These are phyloP conservation scores for Neocatenulostroma microsporum DNA, from an alignment of 2,329 filamentous ascomycete species.

Conservation along the genomic window DNA sequence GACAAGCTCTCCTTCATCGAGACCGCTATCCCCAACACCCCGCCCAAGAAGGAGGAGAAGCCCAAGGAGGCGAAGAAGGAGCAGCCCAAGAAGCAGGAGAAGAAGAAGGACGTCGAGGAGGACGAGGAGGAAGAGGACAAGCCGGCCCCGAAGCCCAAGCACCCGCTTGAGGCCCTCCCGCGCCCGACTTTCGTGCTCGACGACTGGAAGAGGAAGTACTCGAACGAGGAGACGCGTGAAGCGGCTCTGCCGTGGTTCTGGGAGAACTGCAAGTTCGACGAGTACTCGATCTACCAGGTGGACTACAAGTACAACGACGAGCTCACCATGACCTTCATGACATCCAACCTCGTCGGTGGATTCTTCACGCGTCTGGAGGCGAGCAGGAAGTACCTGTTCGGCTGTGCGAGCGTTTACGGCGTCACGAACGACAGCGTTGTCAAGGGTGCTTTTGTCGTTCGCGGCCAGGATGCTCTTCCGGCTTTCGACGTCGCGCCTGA, in stretches of 20 bases:
- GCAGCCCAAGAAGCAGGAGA: slow-evolving; percentile 59
- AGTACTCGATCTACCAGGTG: slow-evolving; percentile 91
- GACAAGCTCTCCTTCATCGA: slow-evolving; percentile 72
- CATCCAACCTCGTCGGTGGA: slow-evolving; percentile 92
- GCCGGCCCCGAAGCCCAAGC: slow-evolving; percentile 81
- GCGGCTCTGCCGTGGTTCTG: slow-evolving; percentile 95
- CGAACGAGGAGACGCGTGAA: slow-evolving; percentile 79
- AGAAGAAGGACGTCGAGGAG: slow-evolving; percentile 46
- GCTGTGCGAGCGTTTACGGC: slow-evolving; percentile 81
- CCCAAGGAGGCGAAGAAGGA: slow-evolving; percentile 48
- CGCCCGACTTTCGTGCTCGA: slow-evolving; percentile 77
- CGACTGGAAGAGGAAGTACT: slow-evolving; percentile 99
- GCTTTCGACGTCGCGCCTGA: slow-evolving; percentile 97
- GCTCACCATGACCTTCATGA: slow-evolving; percentile 97
- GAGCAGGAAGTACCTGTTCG: slow-evolving; percentile 97
- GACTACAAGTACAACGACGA: slow-evolving; percentile 99
- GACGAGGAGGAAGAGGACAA: slow-evolving; percentile 56
- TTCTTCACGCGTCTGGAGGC: slow-evolving; percentile 97
- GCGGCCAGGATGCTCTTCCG: slow-evolving; percentile 74
- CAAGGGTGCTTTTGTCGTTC: slow-evolving; percentile 88
- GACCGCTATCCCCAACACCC: slow-evolving; percentile 63
- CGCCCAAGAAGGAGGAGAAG: slow-evolving; percentile 60
- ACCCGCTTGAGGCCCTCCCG: slow-evolving; percentile 80
- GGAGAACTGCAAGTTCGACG: slow-evolving; percentile 87
- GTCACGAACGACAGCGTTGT: slow-evolving; percentile 82